Conservation (phyloP, 306 rosid species). For the Prunus campanulata region DNA sequence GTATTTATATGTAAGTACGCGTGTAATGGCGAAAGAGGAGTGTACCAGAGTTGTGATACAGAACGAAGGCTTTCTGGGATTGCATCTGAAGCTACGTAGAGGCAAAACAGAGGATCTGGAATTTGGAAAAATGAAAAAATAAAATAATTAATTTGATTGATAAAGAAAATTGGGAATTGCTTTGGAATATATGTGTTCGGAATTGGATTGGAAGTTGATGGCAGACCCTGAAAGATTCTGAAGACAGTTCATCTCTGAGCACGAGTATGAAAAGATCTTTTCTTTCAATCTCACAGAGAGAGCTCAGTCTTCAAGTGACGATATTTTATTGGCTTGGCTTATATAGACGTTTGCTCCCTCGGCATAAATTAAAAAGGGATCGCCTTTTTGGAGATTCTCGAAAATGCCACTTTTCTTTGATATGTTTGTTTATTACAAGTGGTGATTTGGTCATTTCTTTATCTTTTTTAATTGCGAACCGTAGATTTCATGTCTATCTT, state of each 20-base stretch:
- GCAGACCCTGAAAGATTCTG: conserved; percentile 57
- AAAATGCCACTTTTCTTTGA: conserved; percentile 7
- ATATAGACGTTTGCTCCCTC: neutral
- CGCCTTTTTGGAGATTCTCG: conserved; percentile 11
- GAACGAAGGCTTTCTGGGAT: conserved; percentile 34
- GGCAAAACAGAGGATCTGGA: conserved; percentile 60
- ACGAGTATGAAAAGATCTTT: neutral
- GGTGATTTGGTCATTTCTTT: no score
- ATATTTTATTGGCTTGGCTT: neutral
- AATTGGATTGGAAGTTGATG: neutral
- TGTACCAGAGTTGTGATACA: conserved; percentile 37
- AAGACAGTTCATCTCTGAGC: conserved; percentile 59
- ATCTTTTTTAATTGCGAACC: no score
- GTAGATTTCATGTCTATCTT: no score
- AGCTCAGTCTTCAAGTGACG: neutral
- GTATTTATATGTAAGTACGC: neutral
- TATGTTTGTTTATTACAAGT: neutral
- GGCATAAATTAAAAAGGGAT: neutral
- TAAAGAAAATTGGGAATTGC: neutral
- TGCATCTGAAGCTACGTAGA: conserved; percentile 34
- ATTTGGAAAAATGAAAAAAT: neutral
- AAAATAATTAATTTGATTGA: neutral
- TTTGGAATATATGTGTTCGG: neutral
- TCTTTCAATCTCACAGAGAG: neutral
- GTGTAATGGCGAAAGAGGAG: neutral